Evolutionary conservation across 495 filamentous ascomycete species (phyloP), one percentile per base, ranked within the genome.

Genomic region (Filosporella fistucella): DNA sequence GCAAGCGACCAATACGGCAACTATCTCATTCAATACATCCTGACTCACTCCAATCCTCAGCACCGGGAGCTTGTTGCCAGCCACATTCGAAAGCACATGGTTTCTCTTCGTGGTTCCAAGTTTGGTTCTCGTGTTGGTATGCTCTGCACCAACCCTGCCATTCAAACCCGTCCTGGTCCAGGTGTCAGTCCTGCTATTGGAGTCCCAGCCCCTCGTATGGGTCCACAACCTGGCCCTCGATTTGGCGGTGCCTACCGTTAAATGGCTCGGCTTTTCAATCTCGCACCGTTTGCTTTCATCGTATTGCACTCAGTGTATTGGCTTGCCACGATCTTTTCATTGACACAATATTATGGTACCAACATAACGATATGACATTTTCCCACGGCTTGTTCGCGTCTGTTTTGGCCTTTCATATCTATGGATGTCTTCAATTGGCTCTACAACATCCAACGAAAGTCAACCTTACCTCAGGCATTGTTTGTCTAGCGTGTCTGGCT

Each of bases 11-110:
- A 98, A 67, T 97, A 96, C 60, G 93, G 93, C 34, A 98, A 98
- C 68, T 98, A 98, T 62, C 77, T 98, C 38, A 88, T 97, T 47
- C 93, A 98, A 64, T 96, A 89, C 78, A 90, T 98, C 60, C 71
- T 98, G 52, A 91, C 87, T 38, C 85, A 96, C 64, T 82, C 89
- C 45, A 80, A 83, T 26, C 72, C 84, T 45, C 87, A 88, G 55
- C 93, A 96, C 61, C 87, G 90, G 52, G 93, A 98, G 60, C 73
- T 95, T 48, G 93, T 97, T 46, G 89, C 91, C 22, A 81, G 77
- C 28, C 94, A 98, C 62, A 91, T 98, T 57, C 84, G 90, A 54
- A 98, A 98, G 71, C 93, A 98, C 68, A 98, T 98, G 93, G 93
- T 98, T 21, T 97, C 94, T 49, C 82, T 98, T 28, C 90, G 93